These are phyloP conservation scores for Tulasnella sp. DNA, from an alignment of 768 basidiomycete species.

Conservation along the genomic window DNA sequence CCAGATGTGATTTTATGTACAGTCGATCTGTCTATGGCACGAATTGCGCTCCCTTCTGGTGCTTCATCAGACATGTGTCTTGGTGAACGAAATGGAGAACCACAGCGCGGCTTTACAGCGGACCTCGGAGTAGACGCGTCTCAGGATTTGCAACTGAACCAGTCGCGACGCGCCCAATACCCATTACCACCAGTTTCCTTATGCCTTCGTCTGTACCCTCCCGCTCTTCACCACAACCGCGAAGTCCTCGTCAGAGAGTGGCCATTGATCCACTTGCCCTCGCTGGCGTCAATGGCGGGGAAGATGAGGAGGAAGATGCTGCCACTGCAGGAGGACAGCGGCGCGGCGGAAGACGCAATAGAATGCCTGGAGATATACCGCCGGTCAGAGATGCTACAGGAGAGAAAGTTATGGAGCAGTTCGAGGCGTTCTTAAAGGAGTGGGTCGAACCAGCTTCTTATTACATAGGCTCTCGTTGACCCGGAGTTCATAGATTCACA, in stretches of 20 bases:
- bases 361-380: constrained; percentile 49
- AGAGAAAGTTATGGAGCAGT: constrained; percentile 86
- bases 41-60: too few species aligned
- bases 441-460: constrained; percentile 32
- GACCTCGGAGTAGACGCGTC: too few species aligned
- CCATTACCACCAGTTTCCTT: background rate
- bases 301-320: constrained; percentile 14
- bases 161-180: too few species aligned
- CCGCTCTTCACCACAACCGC: constrained; percentile 7
- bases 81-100: too few species aligned
- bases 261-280: constrained; percentile 3
- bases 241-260: background rate
- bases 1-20: constrained; percentile 88
- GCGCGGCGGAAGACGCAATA: constrained; percentile 11
- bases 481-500: constrained; percentile 50
- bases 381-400: constrained; percentile 90
- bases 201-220: constrained; percentile 5
- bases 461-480: background rate
- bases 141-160: too few species aligned
- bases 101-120: too few species aligned
- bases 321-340: background rate
- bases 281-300: background rate
- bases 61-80: too few species aligned
- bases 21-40: constrained; percentile 59
- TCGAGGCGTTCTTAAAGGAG: constrained; percentile 87